phyloP scores from a whole-genome alignment of 2,329 filamentous ascomycete species.

The Pestalotiopsis sp. region DNA sequence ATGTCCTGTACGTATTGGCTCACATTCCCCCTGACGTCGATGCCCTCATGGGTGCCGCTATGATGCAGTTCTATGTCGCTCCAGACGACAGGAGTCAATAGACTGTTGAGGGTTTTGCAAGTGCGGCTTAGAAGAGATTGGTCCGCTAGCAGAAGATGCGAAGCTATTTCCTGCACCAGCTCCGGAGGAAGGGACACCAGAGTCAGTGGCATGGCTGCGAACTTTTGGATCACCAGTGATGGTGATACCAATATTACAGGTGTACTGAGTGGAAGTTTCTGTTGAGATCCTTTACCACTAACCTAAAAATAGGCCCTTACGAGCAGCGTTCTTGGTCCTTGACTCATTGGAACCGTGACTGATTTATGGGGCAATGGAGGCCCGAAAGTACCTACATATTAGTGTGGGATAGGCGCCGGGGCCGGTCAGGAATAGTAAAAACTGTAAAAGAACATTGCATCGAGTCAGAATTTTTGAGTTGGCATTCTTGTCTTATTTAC shows the following conservation, averaged over 20 bases:
- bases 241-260: background rate
- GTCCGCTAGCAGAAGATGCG: background rate
- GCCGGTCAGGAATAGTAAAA: too few species aligned
- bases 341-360: too few species aligned
- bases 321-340: too few species aligned
- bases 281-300: too few species aligned
- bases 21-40: background rate
- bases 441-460: too few species aligned
- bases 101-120: constrained; percentile 5
- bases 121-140: constrained; percentile 6
- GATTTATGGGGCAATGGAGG: too few species aligned
- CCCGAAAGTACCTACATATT: too few species aligned
- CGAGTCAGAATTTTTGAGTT: too few species aligned
- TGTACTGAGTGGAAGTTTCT: too few species aligned
- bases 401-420: too few species aligned
- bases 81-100: constrained; percentile 11
- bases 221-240: background rate
- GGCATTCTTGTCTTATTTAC: too few species aligned
- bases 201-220: background rate
- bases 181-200: background rate
- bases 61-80: constrained; percentile 10
- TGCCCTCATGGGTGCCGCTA: constrained; percentile 10
- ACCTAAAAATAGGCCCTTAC: too few species aligned
- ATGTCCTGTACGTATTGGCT: background rate
- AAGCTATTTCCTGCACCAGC: background rate